A percentile compares a stretch with the other conserved stretches of the same genome.
These are phyloP conservation scores for Zalaria sp. DNA, from an alignment of 2,329 filamentous ascomycete genomes.

Conservation along the genomic window DNA sequence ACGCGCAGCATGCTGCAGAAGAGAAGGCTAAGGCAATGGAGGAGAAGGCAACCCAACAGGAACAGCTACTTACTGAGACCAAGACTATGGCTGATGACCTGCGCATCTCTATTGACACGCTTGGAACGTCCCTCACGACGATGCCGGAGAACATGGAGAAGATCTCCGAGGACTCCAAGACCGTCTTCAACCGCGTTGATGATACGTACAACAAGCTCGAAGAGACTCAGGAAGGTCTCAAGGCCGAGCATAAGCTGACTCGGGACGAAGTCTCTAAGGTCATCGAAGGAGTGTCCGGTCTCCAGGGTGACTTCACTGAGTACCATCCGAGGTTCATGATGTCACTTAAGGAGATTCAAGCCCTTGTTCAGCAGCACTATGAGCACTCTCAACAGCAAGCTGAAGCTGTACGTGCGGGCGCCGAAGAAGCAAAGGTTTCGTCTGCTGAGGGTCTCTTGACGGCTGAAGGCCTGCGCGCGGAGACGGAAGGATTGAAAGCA, in stretches of 20 bases:
- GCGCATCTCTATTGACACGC: conserved; percentile 70
- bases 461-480: conserved; percentile 3
- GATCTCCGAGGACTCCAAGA: conserved; percentile 75
- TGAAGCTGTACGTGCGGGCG: conserved; percentile 20
- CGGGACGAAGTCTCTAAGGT: conserved; percentile 68
- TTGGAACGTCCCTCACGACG: conserved; percentile 51
- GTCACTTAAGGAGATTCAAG: conserved; percentile 71
- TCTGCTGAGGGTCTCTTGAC: conserved; percentile 23
- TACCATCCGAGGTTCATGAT: conserved; percentile 81
- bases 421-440: conserved; percentile 29
- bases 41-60: conserved; percentile 56
- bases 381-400: conserved; percentile 60
- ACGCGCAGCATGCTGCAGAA: conserved; percentile 61
- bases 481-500: conserved; percentile 4
- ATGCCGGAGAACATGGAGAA: conserved; percentile 62
- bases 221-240: conserved; percentile 58
- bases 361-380: conserved; percentile 72
- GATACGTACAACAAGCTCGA: conserved; percentile 60
- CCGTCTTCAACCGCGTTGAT: conserved; percentile 70
- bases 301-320: conserved; percentile 68
- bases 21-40: conserved; percentile 61
- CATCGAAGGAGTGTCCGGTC: conserved; percentile 54
- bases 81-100: conserved; percentile 78
- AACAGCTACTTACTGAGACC: conserved; percentile 58
- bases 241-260: conserved; percentile 69